Conservation (phyloP, 2,329 filamentous ascomycete species). For the Sporothrix curviconia region DNA sequence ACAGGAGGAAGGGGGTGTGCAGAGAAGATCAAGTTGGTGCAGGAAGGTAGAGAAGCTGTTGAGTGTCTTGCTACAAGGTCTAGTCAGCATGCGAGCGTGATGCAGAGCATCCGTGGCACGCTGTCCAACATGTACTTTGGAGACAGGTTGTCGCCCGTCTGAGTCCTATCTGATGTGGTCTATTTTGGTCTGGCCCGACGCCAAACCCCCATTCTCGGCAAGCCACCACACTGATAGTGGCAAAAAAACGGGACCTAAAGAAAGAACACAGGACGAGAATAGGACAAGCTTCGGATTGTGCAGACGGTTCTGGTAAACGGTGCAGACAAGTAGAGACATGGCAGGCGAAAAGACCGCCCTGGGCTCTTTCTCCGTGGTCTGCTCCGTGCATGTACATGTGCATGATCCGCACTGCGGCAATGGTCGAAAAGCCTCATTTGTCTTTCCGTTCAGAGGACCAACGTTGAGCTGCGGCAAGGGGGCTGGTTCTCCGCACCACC, state of each 20-base stretch:
- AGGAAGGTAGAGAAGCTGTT: neutral
- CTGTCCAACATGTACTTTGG: neutral
- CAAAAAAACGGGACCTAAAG: neutral
- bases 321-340: neutral
- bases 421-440: neutral
- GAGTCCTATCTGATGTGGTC: neutral
- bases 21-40: neutral
- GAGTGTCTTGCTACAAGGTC: neutral
- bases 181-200: neutral
- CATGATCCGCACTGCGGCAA: too few relatives aligned
- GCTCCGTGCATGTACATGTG: neutral
- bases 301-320: neutral
- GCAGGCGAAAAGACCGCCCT: neutral
- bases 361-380: too few relatives aligned
- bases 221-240: neutral
- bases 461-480: neutral
- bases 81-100: neutral
- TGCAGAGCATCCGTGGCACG: neutral
- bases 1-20: slow-evolving; percentile 1
- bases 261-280: neutral
- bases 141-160: too few relatives aligned
- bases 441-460: too few relatives aligned
- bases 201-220: neutral
- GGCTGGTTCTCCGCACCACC: neutral
- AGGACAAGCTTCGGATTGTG: neutral